phyloP scores from a whole-genome alignment of 139 green algal species.

The Picochlorum sp. region DNA sequence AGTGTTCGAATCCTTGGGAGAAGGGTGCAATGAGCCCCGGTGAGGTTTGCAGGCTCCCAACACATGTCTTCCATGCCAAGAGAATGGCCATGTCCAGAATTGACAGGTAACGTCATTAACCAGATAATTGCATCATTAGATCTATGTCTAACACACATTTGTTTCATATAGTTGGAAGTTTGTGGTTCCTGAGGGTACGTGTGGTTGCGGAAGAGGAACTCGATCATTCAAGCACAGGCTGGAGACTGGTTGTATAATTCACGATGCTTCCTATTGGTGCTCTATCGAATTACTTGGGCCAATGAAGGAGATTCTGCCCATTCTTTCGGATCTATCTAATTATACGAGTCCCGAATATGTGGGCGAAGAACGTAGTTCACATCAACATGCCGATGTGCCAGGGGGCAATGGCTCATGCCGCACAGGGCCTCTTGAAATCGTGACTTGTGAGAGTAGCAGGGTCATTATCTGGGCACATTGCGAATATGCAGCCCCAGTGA shows the following conservation, averaged over 20 bases:
- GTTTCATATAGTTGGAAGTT: slow-evolving; percentile 26
- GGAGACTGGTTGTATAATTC: slow-evolving; percentile 27
- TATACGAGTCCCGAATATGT: slow-evolving; percentile 1
- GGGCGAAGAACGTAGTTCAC: background rate
- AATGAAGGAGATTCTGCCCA: background rate
- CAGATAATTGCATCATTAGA: no score
- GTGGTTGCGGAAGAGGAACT: slow-evolving; percentile 46
- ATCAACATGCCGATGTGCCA: background rate
- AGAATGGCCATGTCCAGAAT: slow-evolving; percentile 40
- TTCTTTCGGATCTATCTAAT: background rate
- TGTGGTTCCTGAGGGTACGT: slow-evolving; percentile 33
- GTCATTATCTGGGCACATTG: background rate
- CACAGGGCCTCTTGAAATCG: background rate
- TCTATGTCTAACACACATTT: background rate
- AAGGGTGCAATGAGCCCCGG: background rate
- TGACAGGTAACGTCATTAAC: no score
- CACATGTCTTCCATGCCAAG: slow-evolving; percentile 62
- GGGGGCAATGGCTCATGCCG: background rate
- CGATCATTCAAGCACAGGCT: slow-evolving; percentile 38
- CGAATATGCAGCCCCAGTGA: background rate
- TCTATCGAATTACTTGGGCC: slow-evolving; percentile 45
- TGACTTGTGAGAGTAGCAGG: background rate
- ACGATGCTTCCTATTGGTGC: slow-evolving; percentile 61
- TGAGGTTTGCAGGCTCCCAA: slow-evolving; percentile 38
- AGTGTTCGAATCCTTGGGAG: background rate